Base-by-base conservation (phyloP, 345 rosid genomes). In the Nephelium lappaceum region DNA sequence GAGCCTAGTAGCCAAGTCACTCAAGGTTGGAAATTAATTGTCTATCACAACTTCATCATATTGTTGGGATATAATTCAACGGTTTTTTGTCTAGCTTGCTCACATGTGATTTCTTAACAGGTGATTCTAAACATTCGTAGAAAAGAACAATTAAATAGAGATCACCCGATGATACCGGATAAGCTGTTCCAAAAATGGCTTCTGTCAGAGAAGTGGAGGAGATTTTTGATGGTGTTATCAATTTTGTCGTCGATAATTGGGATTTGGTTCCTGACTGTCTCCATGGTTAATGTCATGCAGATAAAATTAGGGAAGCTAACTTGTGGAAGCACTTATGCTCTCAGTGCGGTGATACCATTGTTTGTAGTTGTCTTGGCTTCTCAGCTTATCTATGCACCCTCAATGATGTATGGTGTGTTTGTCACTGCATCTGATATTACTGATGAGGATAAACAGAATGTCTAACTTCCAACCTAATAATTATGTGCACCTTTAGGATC, bases 1-100 rank as follows among this genome's bases (percentile, higher is more conserved):
- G 1, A 84, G 80, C 70, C 85, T 84, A 23, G 83, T 76, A 10
- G 89, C 89, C 49, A 86, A 86, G 66, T 73, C 84, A 8, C 78
- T 85, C 23, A 84, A 81, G 73, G 73, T 77, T 53, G 77, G 72
- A 18, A 67, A 27, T 7, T 21, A 7, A 45, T 45, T 31, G 36
- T 31, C 1, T 31, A 31, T 31, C 36, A 31, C 36, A 31, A 31
- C 36, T 31, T 31, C 36, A 1, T 31, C 36, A 31, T 31, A 31
- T 31, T 31, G 36, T 31, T 31, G 36, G 36, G 36, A 31, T 31
- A 31, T 31, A 31, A 31, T 31, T 45, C 51, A 45, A 45, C 51
- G 4, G 51, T 7, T 45, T 31, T 31, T 31, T 2, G 36, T 31
- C 51, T 45, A 2, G 12, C 51, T 45, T 45, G 51, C 51, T 45